Conservation (phyloP, 805 yeast species). For the Zygosaccharomyces pseudorouxii region DNA sequence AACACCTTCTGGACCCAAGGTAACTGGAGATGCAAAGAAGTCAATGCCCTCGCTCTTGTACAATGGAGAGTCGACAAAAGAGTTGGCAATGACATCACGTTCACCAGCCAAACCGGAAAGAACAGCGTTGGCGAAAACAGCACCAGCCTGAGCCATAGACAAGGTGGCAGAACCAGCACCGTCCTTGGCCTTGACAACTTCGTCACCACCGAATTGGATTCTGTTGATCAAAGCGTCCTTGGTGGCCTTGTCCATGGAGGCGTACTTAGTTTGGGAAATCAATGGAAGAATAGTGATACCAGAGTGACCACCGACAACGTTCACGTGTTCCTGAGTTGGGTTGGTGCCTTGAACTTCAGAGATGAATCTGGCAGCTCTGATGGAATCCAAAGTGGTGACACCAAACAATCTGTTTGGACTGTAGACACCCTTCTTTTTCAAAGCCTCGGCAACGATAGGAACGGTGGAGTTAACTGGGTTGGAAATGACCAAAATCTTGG, state of each 20-base stretch:
- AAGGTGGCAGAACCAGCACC: constrained; percentile 93
- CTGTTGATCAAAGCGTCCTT: constrained; percentile 69
- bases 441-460: constrained; percentile 91
- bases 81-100: constrained; percentile 58
- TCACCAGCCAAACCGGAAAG: constrained; percentile 62
- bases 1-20: constrained; percentile 90
- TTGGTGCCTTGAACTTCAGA: constrained; percentile 50
- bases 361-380: constrained; percentile 84
- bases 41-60: constrained; percentile 87
- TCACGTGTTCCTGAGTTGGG: constrained; percentile 71
- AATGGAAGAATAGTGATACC: constrained; percentile 95
- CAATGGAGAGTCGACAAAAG: constrained; percentile 77
- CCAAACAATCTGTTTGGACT: constrained; percentile 91
- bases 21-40: constrained; percentile 92
- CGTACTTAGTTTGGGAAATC: constrained; percentile 77
- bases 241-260: constrained; percentile 54
- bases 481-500: constrained; percentile 75
- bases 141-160: constrained; percentile 92
- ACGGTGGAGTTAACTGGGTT: constrained; percentile 98
- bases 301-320: constrained; percentile 96
- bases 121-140: constrained; percentile 63
- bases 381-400: constrained; percentile 90
- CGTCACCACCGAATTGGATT: constrained; percentile 95
- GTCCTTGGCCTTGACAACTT: constrained; percentile 87
- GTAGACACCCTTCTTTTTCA: constrained; percentile 80